phyloP scores from a whole-genome alignment of 1,284 basidiomycete genomes.

The Heliocybe sulcata region DNA sequence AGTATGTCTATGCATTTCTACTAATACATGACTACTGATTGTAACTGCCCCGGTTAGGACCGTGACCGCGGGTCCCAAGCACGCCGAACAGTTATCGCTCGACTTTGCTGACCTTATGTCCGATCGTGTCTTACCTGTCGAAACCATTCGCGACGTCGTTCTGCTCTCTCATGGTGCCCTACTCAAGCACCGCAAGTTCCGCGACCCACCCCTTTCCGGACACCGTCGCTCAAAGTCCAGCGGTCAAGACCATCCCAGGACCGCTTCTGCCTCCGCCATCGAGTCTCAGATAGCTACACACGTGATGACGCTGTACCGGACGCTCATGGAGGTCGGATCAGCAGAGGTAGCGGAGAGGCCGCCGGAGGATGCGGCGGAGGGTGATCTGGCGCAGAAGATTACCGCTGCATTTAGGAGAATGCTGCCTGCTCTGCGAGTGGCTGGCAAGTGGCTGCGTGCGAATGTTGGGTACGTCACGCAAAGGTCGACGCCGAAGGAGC shows the following conservation, averaged over 20 bases:
- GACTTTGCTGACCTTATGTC: conserved; percentile 54
- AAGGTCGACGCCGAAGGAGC: conserved; percentile 24
- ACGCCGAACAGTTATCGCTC: conserved; percentile 33
- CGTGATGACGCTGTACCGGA: conserved; percentile 63
- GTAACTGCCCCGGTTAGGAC: conserved; percentile 6
- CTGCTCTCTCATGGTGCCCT: conserved; percentile 72
- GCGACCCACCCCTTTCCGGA: conserved; percentile 27
- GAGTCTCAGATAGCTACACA: conserved; percentile 71
- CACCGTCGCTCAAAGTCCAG: conserved; percentile 19
- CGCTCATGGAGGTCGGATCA: conserved; percentile 63
- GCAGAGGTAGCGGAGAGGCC: conserved; percentile 43
- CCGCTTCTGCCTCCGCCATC: conserved; percentile 21
- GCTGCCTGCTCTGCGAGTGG: conserved; percentile 81
- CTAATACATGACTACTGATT: conserved; percentile 2
- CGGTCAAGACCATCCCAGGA: conserved; percentile 11
- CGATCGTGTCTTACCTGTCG: conserved; percentile 66
- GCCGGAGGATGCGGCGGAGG: conserved; percentile 43
- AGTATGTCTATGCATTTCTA: conserved; percentile 34
- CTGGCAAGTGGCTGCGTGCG: conserved; percentile 83
- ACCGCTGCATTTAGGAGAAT: conserved; percentile 82
- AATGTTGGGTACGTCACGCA: conserved; percentile 70
- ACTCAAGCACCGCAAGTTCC: conserved; percentile 75
- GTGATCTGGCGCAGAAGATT: conserved; percentile 73
- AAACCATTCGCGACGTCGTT: conserved; percentile 72
- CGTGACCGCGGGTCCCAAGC: conserved; percentile 8